Percentiles rank a stretch among this genome's conserved stretches.
These are phyloP conservation scores for Anthracocystis panici-leucophaei DNA, from an alignment of 1,284 basidiomycete species.

Conservation along the genomic window DNA sequence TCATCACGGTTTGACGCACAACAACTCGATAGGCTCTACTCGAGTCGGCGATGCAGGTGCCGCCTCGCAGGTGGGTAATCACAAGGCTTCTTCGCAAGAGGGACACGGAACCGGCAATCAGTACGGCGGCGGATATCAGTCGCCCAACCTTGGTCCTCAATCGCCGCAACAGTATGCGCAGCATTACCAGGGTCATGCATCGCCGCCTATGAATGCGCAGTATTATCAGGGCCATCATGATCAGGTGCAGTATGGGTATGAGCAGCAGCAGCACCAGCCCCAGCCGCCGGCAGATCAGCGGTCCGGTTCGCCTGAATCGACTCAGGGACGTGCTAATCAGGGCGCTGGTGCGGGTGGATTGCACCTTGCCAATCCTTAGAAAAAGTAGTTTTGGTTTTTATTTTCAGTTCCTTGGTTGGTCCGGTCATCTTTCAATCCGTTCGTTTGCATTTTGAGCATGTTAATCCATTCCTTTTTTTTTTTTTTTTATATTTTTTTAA, in stretches of 20 bases:
- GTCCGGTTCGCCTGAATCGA: slow-evolving; percentile 32
- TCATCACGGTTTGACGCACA: slow-evolving; percentile 31
- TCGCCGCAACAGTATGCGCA: slow-evolving; percentile 40
- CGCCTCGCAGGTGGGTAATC: slow-evolving; percentile 17
- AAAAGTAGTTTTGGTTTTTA: neutral
- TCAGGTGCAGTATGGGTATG: slow-evolving; percentile 14
- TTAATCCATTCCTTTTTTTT: neutral
- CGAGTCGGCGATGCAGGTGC: slow-evolving; percentile 23
- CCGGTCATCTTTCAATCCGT: neutral
- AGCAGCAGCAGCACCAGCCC: slow-evolving; percentile 1
- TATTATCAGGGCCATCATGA: slow-evolving; percentile 30
- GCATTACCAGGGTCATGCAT: slow-evolving; percentile 36
- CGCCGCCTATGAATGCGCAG: slow-evolving; percentile 29
- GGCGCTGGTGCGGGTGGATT: slow-evolving; percentile 21
- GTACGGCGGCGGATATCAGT: slow-evolving; percentile 30
- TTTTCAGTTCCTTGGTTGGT: neutral
- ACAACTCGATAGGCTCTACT: slow-evolving; percentile 36
- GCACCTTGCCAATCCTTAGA: slow-evolving; percentile 49
- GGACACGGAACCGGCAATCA: slow-evolving; percentile 31
- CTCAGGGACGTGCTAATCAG: neutral
- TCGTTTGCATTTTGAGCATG: neutral
- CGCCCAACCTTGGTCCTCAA: slow-evolving; percentile 24
- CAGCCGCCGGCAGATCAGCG: slow-evolving; percentile 16
- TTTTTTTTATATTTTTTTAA: too few species aligned
- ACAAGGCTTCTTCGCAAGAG: slow-evolving; percentile 37